phyloP scores from a whole-genome alignment of 148 eudicot genomes.

The Rhododendron ovatum region DNA sequence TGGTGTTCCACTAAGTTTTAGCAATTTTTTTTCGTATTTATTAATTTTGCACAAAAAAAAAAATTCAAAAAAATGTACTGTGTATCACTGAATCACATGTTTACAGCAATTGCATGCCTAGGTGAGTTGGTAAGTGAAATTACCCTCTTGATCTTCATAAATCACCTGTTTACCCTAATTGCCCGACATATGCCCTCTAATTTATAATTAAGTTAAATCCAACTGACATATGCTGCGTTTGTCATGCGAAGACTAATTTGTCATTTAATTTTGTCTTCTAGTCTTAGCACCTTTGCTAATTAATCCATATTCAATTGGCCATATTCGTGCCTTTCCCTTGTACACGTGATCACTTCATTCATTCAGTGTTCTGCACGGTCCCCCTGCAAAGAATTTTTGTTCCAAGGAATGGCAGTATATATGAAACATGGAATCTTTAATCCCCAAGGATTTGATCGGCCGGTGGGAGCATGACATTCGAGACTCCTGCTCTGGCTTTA shows the following conservation, averaged over 20 bases:
- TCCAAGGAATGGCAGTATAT: neutral
- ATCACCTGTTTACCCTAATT: neutral
- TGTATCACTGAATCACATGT: no score
- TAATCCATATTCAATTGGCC: neutral
- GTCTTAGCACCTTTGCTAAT: neutral
- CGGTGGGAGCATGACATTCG: no score
- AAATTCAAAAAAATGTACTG: no score
- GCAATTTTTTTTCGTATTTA: no score
- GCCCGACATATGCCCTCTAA: neutral
- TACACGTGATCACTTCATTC: neutral
- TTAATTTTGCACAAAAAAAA: no score
- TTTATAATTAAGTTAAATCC: neutral
- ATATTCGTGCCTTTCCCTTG: neutral
- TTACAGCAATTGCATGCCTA: neutral
- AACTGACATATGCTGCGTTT: neutral
- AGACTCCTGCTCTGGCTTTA: no score
- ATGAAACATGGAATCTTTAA: neutral
- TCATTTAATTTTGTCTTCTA: constrained; percentile 10
- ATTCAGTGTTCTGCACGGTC: neutral
- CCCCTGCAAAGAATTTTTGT: neutral
- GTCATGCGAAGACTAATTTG: neutral
- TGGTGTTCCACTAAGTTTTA: no score
- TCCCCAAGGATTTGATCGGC: neutral
- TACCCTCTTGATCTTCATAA: no score
- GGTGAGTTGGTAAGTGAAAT: no score